Evolutionary conservation across 2,329 filamentous ascomycete genomes (phyloP).

Genomic region (Fusarium bactridioides): DNA sequence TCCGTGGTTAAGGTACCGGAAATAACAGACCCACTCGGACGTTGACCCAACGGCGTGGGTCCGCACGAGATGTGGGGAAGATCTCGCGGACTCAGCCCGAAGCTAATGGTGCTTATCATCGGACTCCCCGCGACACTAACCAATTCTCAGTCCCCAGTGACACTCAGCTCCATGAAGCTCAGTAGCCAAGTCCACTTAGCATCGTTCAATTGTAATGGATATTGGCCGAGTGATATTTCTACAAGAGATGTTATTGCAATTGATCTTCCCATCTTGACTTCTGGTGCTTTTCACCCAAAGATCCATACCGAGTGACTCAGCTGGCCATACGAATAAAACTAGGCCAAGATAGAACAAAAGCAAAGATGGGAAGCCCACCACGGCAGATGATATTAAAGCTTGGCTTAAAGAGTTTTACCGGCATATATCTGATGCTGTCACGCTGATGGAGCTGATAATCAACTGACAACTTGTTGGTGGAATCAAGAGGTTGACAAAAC

Average conservation of each 20-base stretch:
- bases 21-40: background rate
- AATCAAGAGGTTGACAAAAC: background rate
- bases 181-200: background rate
- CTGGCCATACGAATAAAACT: rapidly evolving
- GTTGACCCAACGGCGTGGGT: background rate
- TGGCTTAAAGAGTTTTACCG: no score
- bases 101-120: background rate
- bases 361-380: rapidly evolving
- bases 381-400: background rate
- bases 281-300: rapidly evolving
- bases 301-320: rapidly evolving
- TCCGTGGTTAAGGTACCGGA: no score
- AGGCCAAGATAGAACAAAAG: no score
- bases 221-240: background rate
- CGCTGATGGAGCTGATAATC: background rate
- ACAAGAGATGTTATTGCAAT: no score
- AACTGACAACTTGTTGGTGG: background rate
- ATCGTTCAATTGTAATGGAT: background rate
- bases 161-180: background rate
- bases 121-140: background rate
- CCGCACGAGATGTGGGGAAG: background rate
- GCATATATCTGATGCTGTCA: background rate
- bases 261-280: rapidly evolving
- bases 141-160: background rate
- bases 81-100: background rate